phyloP scores from a whole-genome alignment of 352 stramenopile species.

The Phytopythium helicoides region DNA sequence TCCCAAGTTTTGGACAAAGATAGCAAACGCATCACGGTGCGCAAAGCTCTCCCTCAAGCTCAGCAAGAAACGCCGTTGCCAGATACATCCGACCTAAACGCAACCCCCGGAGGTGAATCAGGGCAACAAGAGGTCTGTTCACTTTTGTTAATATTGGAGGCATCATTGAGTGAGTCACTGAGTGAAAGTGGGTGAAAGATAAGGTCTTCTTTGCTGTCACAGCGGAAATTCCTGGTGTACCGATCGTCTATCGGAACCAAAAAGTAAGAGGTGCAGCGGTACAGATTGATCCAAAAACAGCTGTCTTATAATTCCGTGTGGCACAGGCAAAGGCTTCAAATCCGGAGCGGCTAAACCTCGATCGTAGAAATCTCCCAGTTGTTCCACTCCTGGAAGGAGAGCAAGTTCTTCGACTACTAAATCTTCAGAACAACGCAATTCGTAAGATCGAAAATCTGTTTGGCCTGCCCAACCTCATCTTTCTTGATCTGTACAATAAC shows the following conservation, averaged over 20 bases:
- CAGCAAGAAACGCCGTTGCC: not conserved
- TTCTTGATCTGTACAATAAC: slow-evolving; percentile 94
- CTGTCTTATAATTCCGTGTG: not conserved
- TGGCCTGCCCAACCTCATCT: slow-evolving; percentile 89
- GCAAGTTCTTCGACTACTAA: slow-evolving; percentile 85
- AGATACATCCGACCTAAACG: not conserved
- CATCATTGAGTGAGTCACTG: not conserved
- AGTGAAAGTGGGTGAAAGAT: slow-evolving; percentile 15
- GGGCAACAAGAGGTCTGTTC: slow-evolving; percentile 42
- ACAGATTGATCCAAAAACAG: too few species aligned
- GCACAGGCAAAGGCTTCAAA: slow-evolving; percentile 58
- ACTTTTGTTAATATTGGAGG: not conserved
- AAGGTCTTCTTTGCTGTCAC: slow-evolving; percentile 78
- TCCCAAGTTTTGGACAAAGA: slow-evolving; percentile 2
- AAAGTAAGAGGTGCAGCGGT: slow-evolving; percentile 27
- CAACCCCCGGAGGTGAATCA: slow-evolving; percentile 13
- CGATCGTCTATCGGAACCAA: slow-evolving; percentile 70
- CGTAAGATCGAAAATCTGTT: slow-evolving; percentile 79
- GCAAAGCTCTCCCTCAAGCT: not conserved
- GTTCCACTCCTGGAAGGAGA: slow-evolving; percentile 89
- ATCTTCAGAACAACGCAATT: slow-evolving; percentile 92
- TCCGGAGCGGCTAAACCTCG: slow-evolving; percentile 87
- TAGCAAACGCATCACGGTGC: not conserved
- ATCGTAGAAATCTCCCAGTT: slow-evolving; percentile 75
- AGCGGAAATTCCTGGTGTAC: slow-evolving; percentile 59